A percentile compares a stretch with the other conserved stretches of the same genome.
These are phyloP conservation scores for Scolecobasidium constrictum DNA, from an alignment of 2,329 filamentous ascomycete species.

Conservation along the genomic window DNA sequence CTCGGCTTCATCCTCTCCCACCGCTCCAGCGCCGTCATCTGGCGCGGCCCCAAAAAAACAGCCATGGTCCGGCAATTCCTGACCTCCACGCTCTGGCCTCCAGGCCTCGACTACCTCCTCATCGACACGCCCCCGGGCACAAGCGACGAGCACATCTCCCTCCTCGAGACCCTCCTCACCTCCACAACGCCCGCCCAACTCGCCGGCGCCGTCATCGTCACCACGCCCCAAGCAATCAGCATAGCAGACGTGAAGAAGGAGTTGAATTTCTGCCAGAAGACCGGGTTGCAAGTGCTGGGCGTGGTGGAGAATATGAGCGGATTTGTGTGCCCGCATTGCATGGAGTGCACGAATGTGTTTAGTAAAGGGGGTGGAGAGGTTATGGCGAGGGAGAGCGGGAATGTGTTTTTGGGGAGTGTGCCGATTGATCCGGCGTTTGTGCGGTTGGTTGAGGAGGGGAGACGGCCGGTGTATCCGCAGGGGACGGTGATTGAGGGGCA, in stretches of 20 bases:
- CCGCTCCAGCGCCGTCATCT: slow-evolving; percentile 85
- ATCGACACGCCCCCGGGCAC: slow-evolving; percentile 96
- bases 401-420: slow-evolving; percentile 75
- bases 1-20: slow-evolving; percentile 79
- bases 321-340: slow-evolving; percentile 66
- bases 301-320: slow-evolving; percentile 97
- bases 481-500: slow-evolving; percentile 53
- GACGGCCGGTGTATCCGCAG: slow-evolving; percentile 55
- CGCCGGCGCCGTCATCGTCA: slow-evolving; percentile 84
- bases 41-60: slow-evolving; percentile 96
- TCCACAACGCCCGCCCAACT: slow-evolving; percentile 49
- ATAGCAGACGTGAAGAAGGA: slow-evolving; percentile 93
- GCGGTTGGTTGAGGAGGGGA: slow-evolving; percentile 66
- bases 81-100: slow-evolving; percentile 56
- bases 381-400: slow-evolving; percentile 78
- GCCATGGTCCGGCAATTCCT: slow-evolving; percentile 98
- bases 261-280: slow-evolving; percentile 85
- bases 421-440: slow-evolving; percentile 93
- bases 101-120: slow-evolving; percentile 68
- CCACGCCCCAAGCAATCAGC: slow-evolving; percentile 87
- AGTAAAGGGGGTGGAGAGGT: slow-evolving; percentile 78
- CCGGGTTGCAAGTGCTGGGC: slow-evolving; percentile 66
- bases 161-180: slow-evolving; percentile 42
- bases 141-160: slow-evolving; percentile 85
- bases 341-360: slow-evolving; percentile 88